Evolutionary conservation across 176 grass and related monocot species (phyloP).

Genomic region (Puya raimondii): DNA sequence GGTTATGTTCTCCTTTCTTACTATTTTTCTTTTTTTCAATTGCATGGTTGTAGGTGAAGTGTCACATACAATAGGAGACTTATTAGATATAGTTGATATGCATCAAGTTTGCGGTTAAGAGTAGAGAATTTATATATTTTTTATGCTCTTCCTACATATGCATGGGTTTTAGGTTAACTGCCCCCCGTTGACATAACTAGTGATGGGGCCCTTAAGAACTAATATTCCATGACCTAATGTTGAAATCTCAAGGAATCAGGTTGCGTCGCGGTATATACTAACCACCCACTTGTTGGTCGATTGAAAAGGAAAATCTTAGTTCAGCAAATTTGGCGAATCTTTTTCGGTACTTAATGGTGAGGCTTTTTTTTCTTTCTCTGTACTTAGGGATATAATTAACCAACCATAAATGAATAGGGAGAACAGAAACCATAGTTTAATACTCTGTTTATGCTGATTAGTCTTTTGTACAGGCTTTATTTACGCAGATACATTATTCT

Average conservation of each 20-base stretch:
- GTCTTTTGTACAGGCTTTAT: too few species aligned
- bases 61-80: too few species aligned
- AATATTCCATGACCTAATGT: not conserved
- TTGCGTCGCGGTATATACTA: not conserved
- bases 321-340: not conserved
- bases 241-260: not conserved
- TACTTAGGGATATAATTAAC: not conserved
- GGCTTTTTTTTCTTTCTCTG: not conserved
- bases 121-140: not conserved
- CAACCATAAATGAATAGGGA: too few species aligned
- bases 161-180: conserved; percentile 5
- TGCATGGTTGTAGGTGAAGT: not conserved
- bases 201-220: not conserved
- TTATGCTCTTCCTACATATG: not conserved
- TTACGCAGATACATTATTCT: too few species aligned
- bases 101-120: not conserved
- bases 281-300: not conserved
- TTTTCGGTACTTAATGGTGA: not conserved
- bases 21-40: not conserved
- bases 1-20: too few species aligned
- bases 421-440: too few species aligned
- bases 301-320: not conserved
- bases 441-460: too few species aligned
- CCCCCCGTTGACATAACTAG: not conserved
- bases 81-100: too few species aligned